A percentile compares a stretch with the other conserved stretches of the same genome.
These are phyloP conservation scores for Globisporangium carolinianum DNA, from an alignment of 352 stramenopile species.

Conservation along the genomic window DNA sequence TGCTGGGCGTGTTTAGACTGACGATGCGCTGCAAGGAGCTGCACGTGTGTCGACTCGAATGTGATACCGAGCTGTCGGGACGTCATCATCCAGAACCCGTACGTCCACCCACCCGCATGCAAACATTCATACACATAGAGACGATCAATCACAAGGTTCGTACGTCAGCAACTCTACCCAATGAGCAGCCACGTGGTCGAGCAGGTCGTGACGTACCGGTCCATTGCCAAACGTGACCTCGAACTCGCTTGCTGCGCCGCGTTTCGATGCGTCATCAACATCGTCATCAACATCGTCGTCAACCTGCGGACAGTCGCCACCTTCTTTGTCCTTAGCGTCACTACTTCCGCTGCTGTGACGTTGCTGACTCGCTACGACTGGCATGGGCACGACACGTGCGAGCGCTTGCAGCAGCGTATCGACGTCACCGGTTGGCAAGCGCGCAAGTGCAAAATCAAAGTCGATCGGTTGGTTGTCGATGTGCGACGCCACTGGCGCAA, in stretches of 20 bases:
- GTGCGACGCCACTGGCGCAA: conserved; percentile 55
- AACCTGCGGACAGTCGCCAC: background rate
- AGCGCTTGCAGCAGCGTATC: conserved; percentile 26
- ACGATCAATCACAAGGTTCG: too few species aligned
- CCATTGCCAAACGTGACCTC: conserved; percentile 64
- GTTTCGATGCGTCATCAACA: background rate
- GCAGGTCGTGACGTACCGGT: conserved; percentile 28
- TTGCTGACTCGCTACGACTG: background rate
- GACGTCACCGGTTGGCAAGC: conserved; percentile 42
- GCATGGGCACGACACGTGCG: conserved; percentile 29
- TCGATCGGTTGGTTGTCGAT: conserved; percentile 45
- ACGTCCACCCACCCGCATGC: too few species aligned
- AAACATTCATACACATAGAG: too few species aligned
- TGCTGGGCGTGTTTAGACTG: conserved; percentile 33
- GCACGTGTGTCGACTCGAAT: conserved; percentile 68
- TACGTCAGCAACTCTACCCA: too few species aligned
- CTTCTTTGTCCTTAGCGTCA: background rate
- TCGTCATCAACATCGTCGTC: conserved; percentile 6
- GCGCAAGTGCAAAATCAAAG: conserved; percentile 51
- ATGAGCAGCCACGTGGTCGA: too few species aligned
- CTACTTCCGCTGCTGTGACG: background rate
- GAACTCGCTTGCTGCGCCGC: conserved; percentile 23
- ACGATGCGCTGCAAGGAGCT: conserved; percentile 39
- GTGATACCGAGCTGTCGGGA: conserved; percentile 57
- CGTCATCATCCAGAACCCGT: background rate